phyloP scores from a whole-genome alignment of 495 filamentous ascomycete genomes.

The Neurospora sp. region DNA sequence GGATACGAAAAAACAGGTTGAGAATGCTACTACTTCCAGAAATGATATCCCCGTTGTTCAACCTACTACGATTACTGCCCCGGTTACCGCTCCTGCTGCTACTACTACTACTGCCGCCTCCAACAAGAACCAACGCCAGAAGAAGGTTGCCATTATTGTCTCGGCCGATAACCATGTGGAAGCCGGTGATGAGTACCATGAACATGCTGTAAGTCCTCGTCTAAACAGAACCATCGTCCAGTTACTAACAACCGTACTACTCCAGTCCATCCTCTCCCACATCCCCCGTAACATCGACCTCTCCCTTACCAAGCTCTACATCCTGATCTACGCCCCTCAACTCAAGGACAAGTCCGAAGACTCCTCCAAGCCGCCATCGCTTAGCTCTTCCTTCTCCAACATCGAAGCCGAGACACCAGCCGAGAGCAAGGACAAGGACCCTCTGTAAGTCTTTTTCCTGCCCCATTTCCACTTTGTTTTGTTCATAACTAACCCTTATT shows the following conservation, averaged over 20 bases:
- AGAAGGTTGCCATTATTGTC: slow-evolving; percentile 74
- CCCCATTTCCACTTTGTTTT: too few species aligned
- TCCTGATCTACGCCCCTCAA: slow-evolving; percentile 78
- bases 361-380: slow-evolving; percentile 44
- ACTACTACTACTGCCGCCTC: background rate
- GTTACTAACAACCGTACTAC: too few species aligned
- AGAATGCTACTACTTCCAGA: background rate
- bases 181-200: slow-evolving; percentile 51
- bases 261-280: slow-evolving; percentile 78
- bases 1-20: slow-evolving; percentile 30
- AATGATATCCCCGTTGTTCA: background rate
- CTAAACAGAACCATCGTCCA: too few species aligned
- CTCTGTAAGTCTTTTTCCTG: slow-evolving; percentile 33
- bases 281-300: slow-evolving; percentile 64
- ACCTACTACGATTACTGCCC: background rate
- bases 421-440: slow-evolving; percentile 45
- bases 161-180: slow-evolving; percentile 57
- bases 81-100: background rate
- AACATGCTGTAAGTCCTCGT: slow-evolving; percentile 57
- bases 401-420: slow-evolving; percentile 62
- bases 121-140: slow-evolving; percentile 40
- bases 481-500: too few species aligned
- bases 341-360: slow-evolving; percentile 51
- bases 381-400: slow-evolving; percentile 81
- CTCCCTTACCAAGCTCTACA: slow-evolving; percentile 60